Evolutionary conservation across 352 stramenopile genomes (phyloP).

Genomic region (Globisporangium megalacanthum): DNA sequence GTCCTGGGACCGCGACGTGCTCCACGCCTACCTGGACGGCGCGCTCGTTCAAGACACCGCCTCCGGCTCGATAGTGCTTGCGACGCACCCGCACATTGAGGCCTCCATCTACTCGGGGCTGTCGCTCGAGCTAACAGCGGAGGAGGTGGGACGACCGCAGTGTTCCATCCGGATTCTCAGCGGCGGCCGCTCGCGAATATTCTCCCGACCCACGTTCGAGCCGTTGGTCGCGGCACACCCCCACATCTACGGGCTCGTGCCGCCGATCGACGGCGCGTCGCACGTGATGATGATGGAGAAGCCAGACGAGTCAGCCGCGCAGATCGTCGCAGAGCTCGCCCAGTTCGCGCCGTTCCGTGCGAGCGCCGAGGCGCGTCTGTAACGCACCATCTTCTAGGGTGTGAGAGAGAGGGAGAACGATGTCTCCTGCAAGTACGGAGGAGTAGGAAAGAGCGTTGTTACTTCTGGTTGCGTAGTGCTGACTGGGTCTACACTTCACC

Average conservation of each 20-base stretch:
- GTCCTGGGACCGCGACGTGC: constrained; percentile 27
- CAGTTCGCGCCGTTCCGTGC: constrained; percentile 12
- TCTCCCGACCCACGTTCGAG: constrained; percentile 24
- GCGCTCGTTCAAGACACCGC: constrained; percentile 16
- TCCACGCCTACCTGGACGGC: constrained; percentile 30
- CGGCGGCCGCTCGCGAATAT: constrained; percentile 44
- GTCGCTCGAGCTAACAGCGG: constrained; percentile 25
- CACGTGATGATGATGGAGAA: constrained; percentile 58
- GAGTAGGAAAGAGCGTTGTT: too few relatives aligned
- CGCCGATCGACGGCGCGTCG: constrained; percentile 30
- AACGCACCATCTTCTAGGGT: constrained; percentile 10
- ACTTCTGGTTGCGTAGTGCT: too few relatives aligned
- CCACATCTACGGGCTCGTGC: constrained; percentile 33
- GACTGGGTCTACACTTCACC: background rate
- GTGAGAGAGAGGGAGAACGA: too few relatives aligned
- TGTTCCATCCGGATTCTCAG: constrained; percentile 37
- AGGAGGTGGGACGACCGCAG: constrained; percentile 26
- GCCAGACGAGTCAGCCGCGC: constrained; percentile 26
- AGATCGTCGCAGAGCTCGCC: constrained; percentile 30
- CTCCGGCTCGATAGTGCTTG: constrained; percentile 23
- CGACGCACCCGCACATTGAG: constrained; percentile 42
- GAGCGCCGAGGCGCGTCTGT: background rate
- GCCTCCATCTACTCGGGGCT: constrained; percentile 34
- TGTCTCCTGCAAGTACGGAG: too few relatives aligned
- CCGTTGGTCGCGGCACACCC: constrained; percentile 22